Evolutionary conservation across 345 rosid genomes (phyloP).

Genomic region (Eucalyptus erythrocorys): DNA sequence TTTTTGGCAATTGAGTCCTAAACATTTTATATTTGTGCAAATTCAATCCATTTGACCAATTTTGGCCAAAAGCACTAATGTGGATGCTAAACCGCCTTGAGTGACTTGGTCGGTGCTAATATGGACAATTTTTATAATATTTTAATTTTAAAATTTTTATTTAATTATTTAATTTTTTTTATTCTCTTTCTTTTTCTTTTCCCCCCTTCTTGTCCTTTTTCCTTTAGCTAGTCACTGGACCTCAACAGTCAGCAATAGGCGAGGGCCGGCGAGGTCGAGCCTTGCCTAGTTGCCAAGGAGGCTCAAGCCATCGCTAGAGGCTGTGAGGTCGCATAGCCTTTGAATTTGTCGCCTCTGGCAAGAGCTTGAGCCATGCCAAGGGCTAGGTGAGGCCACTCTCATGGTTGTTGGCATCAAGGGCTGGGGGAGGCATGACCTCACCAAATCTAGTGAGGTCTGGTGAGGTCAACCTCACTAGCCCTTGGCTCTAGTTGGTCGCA

Average conservation of each 20-base stretch:
- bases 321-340: no score
- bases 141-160: no score
- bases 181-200: no score
- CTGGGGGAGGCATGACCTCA: no score
- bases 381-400: rapidly evolving
- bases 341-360: rapidly evolving
- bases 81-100: background rate
- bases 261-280: rapidly evolving
- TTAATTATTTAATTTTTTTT: no score
- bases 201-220: rapidly evolving
- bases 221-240: rapidly evolving
- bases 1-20: background rate
- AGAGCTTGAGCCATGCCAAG: no score
- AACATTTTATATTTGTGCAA: background rate
- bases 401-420: rapidly evolving
- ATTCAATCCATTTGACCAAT: no score
- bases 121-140: no score
- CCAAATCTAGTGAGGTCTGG: no score
- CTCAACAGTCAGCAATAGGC: rapidly evolving
- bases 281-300: no score
- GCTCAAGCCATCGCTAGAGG: no score
- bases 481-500: background rate
- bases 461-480: no score
- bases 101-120: rapidly evolving
- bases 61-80: background rate